Base-by-base conservation (phyloP, 1,284 basidiomycete species). In the Ustilago tritici region DNA sequence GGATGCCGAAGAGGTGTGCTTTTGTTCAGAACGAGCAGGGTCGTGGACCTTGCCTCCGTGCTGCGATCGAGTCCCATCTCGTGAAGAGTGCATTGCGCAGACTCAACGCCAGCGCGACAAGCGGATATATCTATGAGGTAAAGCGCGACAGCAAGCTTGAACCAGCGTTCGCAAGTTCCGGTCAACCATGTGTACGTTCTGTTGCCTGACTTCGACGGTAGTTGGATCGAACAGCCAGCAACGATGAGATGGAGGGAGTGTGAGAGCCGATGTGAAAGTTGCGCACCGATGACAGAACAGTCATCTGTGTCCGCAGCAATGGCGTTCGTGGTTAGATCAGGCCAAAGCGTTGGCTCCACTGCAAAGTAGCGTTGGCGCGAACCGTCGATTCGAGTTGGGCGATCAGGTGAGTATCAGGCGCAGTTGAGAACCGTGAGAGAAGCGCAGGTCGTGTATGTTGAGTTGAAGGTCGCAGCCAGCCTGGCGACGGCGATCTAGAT, bases 21-120 rank as follows among this genome's bases (percentile, higher is more conserved):
- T 47, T 7, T 43, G 60, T 36, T 38, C 34, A 11, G 55, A 19
- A 10, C 17, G 38, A 34, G 31, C 41, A 23, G 63, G 34, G 14
- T n/a, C 43, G 12, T 31, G 19, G 23, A 36, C 9, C 4, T 4
- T 40, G 46, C 43, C 12, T 15, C 23, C 32, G 36, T 55, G 52
- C 15, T 55, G 41, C 36, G 60, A 35, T 23, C n/a, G 6, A n/a
- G 19, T 15, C 10, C 52, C 56, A 43, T 66, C 36, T 14, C 31
- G 34, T 28, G 43, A 55, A 31, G 41, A 41, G 28, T 40, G 69
- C 69, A 71, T 71, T 17, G n/a, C 64, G 69, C 50, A 36, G 23
- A 36, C 28, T 19, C 6, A n/a, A 6, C n/a, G 12, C n/a, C 6
- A n/a, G 5, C n/a, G 12, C n/a, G 40, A 38, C 32, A 14, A 31